Conservation (phyloP, 768 basidiomycete genomes). For the Calvatia gigantea region DNA sequence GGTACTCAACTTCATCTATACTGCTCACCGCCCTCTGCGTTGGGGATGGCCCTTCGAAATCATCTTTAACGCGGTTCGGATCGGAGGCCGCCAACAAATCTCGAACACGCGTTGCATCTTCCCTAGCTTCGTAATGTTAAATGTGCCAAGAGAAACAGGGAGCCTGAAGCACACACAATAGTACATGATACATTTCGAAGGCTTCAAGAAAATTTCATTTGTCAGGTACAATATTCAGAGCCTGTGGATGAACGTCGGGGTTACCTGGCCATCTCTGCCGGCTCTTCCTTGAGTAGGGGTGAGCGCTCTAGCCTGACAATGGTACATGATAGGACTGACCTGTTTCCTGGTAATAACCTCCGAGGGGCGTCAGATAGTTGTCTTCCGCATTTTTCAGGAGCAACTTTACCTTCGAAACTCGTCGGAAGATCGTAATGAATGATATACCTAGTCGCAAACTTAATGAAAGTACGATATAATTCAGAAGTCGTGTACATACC, state of each 20-base stretch:
- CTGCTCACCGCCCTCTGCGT: slow-evolving; percentile 69
- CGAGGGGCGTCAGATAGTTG: neutral
- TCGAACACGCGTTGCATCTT: slow-evolving; percentile 60
- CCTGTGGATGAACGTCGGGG: slow-evolving; percentile 17
- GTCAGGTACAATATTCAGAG: neutral
- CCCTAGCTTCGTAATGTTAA: slow-evolving; percentile 32
- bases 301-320: slow-evolving; percentile 3
- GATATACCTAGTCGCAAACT: slow-evolving; percentile 47
- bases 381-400: neutral
- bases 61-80: slow-evolving; percentile 42
- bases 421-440: slow-evolving; percentile 83
- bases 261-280: slow-evolving; percentile 71
- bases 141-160: neutral
- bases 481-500: slow-evolving; percentile 32
- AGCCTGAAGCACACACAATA: slow-evolving; percentile 54
- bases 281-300: slow-evolving; percentile 53
- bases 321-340: slow-evolving; percentile 33
- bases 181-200: slow-evolving; percentile 77
- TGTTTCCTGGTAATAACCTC: slow-evolving; percentile 88
- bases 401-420: slow-evolving; percentile 67
- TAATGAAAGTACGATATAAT: neutral
- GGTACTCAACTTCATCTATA: slow-evolving; percentile 49
- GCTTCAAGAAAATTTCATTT: slow-evolving; percentile 35
- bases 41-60: slow-evolving; percentile 50
- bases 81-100: slow-evolving; percentile 47